Evolutionary conservation across 2,329 filamentous ascomycete species (phyloP).

Genomic region (Stachybotrys chlorohalonatus): DNA sequence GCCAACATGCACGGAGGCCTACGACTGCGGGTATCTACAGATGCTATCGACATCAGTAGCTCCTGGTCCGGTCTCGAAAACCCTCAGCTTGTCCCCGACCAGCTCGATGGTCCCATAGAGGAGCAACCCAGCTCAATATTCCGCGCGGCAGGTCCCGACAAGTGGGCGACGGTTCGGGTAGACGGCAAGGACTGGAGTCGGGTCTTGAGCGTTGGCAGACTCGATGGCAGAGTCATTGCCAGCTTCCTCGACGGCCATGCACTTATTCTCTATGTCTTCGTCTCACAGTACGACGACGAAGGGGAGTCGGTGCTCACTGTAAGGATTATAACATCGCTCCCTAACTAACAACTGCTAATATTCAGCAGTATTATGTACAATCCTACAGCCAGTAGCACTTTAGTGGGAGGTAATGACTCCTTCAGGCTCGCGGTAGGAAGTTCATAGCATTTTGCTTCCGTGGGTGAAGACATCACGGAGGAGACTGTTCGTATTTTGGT

Average conservation of each 20-base stretch:
- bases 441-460: background rate
- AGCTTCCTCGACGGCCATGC: slow-evolving; percentile 79
- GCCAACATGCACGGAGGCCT: slow-evolving; percentile 93
- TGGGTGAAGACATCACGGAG: too few species aligned
- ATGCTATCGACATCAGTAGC: slow-evolving; percentile 76
- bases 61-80: slow-evolving; percentile 82
- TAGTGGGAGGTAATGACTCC: background rate
- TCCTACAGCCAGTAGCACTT: slow-evolving; percentile 22
- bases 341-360: slow-evolving; percentile 11
- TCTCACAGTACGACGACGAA: slow-evolving; percentile 57
- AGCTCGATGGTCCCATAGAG: slow-evolving; percentile 61
- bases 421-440: too few species aligned
- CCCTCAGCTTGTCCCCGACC: slow-evolving; percentile 72
- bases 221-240: slow-evolving; percentile 87
- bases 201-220: slow-evolving; percentile 82
- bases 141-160: slow-evolving; percentile 65
- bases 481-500: too few species aligned
- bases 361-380: slow-evolving; percentile 31
- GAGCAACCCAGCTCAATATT: slow-evolving; percentile 78
- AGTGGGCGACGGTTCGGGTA: slow-evolving; percentile 83
- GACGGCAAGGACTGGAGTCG: slow-evolving; percentile 92
- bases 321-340: slow-evolving; percentile 17
- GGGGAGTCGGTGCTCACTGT: slow-evolving; percentile 73
- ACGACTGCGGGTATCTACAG: slow-evolving; percentile 69
- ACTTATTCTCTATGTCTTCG: slow-evolving; percentile 74